phyloP scores from a whole-genome alignment of 495 filamentous ascomycete species.

The Penicillium atrosanguineum region DNA sequence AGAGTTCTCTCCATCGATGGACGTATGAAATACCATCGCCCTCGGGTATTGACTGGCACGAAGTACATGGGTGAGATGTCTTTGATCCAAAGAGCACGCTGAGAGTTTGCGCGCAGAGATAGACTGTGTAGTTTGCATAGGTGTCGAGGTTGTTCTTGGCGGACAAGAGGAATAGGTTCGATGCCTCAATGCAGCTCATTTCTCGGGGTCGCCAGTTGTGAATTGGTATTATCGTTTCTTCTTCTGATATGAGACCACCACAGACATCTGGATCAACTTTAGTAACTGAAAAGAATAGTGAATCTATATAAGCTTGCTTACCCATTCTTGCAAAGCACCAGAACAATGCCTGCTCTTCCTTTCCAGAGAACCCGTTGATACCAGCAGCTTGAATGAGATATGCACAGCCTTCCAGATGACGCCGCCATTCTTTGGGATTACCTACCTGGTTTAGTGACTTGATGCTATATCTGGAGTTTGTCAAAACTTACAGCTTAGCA shows the following conservation, averaged over 20 bases:
- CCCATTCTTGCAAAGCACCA: slow-evolving; percentile 51
- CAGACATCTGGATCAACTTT: slow-evolving; percentile 29
- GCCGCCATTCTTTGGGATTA: slow-evolving; percentile 41
- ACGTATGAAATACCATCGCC: slow-evolving; percentile 24
- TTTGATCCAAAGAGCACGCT: slow-evolving; percentile 32
- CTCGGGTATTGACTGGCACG: slow-evolving; percentile 18
- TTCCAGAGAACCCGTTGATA: slow-evolving; percentile 40
- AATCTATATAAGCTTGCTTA: slow-evolving; percentile 6
- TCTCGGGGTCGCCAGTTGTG: slow-evolving; percentile 31
- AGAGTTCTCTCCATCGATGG: slow-evolving; percentile 34
- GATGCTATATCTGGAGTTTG: neutral
- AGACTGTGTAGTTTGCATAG: slow-evolving; percentile 46
- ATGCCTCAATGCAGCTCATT: slow-evolving; percentile 27
- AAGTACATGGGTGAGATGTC: slow-evolving; percentile 13
- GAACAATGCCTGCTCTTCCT: slow-evolving; percentile 42
- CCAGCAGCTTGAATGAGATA: slow-evolving; percentile 39
- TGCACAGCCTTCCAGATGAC: slow-evolving; percentile 48
- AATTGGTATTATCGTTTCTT: slow-evolving; percentile 36
- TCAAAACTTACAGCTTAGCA: slow-evolving; percentile 34
- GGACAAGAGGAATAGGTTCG: slow-evolving; percentile 26
- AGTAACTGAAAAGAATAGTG: neutral
- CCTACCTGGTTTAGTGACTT: slow-evolving; percentile 7
- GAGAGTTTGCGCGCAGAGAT: slow-evolving; percentile 36
- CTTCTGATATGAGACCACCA: slow-evolving; percentile 43
- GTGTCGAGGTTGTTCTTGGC: slow-evolving; percentile 28